phyloP scores from a whole-genome alignment of 306 rosid species.

The Cyamopsis tetragonoloba region DNA sequence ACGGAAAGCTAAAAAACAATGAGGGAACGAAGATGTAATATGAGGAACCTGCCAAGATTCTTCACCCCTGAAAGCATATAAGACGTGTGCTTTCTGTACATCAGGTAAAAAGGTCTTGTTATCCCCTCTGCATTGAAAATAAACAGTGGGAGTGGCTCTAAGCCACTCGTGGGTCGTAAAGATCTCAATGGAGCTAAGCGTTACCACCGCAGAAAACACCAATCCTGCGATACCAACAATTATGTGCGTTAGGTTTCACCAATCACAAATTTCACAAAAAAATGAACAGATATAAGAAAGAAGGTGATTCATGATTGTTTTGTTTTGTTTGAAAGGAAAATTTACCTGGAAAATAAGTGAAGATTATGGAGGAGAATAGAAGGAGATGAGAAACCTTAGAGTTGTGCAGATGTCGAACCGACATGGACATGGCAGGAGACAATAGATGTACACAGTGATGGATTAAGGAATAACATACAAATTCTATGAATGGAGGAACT shows the following conservation, averaged over 20 bases:
- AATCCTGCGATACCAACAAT: slow-evolving; percentile 40
- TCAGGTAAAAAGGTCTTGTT: slow-evolving; percentile 68
- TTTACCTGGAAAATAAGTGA: slow-evolving; percentile 58
- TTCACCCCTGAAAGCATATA: slow-evolving; percentile 65
- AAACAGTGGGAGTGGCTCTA: slow-evolving; percentile 49
- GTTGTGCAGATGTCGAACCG: slow-evolving; percentile 30
- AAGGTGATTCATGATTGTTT: too few species aligned
- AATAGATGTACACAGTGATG: background rate
- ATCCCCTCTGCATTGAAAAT: slow-evolving; percentile 69
- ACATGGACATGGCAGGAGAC: slow-evolving; percentile 52
- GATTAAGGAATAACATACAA: background rate
- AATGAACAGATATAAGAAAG: background rate
- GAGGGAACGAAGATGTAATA: background rate
- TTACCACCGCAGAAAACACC: slow-evolving; percentile 52
- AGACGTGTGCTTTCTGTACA: slow-evolving; percentile 44
- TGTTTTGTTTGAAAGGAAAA: too few species aligned
- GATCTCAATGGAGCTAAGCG: slow-evolving; percentile 67
- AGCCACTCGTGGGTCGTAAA: slow-evolving; percentile 72
- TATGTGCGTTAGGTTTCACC: background rate
- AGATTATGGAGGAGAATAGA: slow-evolving; percentile 33
- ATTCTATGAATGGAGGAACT: background rate
- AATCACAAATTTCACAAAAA: background rate
- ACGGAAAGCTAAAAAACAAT: background rate
- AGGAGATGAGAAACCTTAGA: slow-evolving; percentile 32
- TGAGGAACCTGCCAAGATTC: slow-evolving; percentile 94